A percentile compares a stretch with the other conserved stretches of the same genome.
Evolutionary conservation across 345 rosid species (phyloP).

Genomic region (Euphorbia tirucalli): DNA sequence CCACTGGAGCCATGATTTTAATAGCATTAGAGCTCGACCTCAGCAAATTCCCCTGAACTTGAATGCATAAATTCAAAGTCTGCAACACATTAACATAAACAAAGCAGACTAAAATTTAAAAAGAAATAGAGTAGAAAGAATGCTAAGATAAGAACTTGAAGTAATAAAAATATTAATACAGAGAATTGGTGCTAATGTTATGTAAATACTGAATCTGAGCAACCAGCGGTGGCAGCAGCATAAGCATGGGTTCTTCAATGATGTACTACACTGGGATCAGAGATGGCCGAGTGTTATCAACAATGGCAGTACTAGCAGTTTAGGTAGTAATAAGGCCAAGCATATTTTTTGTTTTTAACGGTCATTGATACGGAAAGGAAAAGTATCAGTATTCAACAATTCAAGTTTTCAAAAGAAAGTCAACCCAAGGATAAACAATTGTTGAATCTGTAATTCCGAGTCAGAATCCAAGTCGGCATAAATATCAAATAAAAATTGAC

Average conservation of each 20-base stretch:
- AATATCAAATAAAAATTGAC: no score
- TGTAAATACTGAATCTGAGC: slow-evolving; percentile 10
- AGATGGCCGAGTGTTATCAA: neutral
- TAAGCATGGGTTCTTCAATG: neutral
- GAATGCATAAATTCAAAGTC: slow-evolving; percentile 18
- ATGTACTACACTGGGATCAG: neutral
- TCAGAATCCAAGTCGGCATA: no score
- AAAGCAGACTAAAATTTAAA: no score
- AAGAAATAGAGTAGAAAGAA: no score
- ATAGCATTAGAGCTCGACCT: slow-evolving; percentile 33
- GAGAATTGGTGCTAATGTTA: neutral
- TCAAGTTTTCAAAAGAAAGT: no score
- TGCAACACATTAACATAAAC: neutral
- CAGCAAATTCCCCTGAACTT: slow-evolving; percentile 28
- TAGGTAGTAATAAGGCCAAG: slow-evolving; percentile 5
- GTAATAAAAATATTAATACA: neutral
- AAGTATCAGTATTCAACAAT: no score
- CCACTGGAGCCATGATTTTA: no score
- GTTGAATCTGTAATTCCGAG: no score
- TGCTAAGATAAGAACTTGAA: no score
- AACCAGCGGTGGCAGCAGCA: neutral
- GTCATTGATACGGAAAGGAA: no score
- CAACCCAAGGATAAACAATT: no score
- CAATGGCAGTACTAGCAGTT: neutral
- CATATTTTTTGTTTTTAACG: slow-evolving; percentile 3